phyloP scores from a whole-genome alignment of 495 filamentous ascomycete genomes.

The Apiosordaria backusii region DNA sequence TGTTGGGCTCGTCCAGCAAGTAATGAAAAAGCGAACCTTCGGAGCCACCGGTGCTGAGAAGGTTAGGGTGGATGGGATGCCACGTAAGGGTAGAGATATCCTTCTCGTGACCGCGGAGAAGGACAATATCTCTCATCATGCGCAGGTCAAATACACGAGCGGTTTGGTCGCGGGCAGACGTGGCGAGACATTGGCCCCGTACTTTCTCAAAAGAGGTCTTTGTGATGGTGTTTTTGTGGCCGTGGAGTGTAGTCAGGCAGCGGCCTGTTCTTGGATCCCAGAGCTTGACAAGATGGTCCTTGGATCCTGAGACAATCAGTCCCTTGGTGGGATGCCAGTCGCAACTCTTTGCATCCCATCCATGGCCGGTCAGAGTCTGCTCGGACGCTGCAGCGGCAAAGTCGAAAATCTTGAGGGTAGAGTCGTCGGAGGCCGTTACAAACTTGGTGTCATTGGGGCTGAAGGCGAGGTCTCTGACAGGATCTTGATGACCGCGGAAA shows the following conservation, averaged over 20 bases:
- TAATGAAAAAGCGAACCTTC: conserved; percentile 92
- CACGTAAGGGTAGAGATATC: conserved; percentile 88
- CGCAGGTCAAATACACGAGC: conserved; percentile 90
- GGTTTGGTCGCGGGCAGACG: conserved; percentile 86
- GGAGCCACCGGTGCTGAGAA: conserved; percentile 86
- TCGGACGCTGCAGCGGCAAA: conserved; percentile 84
- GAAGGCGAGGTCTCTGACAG: conserved; percentile 89
- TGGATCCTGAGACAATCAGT: conserved; percentile 90
- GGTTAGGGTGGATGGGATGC: conserved; percentile 85
- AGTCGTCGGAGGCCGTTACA: conserved; percentile 91
- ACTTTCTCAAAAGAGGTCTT: conserved; percentile 82
- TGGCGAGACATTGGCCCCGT: conserved; percentile 79
- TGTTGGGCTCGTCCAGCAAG: conserved; percentile 85
- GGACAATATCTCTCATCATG: conserved; percentile 96
- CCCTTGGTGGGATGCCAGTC: conserved; percentile 98
- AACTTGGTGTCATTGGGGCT: conserved; percentile 92
- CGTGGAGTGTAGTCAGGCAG: conserved; percentile 88
- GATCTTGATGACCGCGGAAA: conserved; percentile 84
- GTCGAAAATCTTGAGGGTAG: conserved; percentile 90
- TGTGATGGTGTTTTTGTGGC: conserved; percentile 95
- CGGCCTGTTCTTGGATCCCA: conserved; percentile 92
- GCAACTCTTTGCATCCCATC: conserved; percentile 93
- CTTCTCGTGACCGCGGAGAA: conserved; percentile 90
- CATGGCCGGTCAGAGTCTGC: conserved; percentile 77
- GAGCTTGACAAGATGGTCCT: conserved; percentile 94